phyloP scores from a whole-genome alignment of 495 filamentous ascomycete genomes.

The Cercophora scortea region DNA sequence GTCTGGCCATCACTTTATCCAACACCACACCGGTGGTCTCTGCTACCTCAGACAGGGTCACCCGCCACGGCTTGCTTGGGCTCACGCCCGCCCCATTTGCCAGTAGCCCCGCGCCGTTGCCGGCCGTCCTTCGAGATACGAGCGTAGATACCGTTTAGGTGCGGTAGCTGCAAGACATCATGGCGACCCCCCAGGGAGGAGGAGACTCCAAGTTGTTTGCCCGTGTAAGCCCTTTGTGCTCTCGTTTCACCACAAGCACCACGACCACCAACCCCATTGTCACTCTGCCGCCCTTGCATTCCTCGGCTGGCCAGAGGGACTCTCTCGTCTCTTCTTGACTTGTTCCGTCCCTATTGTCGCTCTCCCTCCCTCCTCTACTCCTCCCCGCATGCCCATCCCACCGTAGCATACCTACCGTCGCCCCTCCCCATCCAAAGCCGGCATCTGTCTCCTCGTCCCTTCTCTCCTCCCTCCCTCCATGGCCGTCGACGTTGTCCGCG shows the following conservation, averaged over 20 bases:
- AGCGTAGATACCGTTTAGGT: too few relatives aligned
- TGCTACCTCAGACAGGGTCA: too few relatives aligned
- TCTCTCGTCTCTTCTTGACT: neutral
- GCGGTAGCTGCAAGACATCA: constrained; percentile 28
- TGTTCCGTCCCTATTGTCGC: constrained; percentile 1
- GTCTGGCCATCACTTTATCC: too few relatives aligned
- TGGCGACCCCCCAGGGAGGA: constrained; percentile 64
- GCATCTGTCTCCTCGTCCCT: neutral
- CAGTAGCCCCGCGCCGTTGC: too few relatives aligned
- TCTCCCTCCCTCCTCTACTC: neutral
- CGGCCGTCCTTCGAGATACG: too few relatives aligned
- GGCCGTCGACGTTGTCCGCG: neutral
- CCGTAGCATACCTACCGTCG: too few relatives aligned
- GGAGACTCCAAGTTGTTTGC: constrained; percentile 99
- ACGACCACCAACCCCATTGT: neutral
- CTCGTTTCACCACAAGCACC: too few relatives aligned
- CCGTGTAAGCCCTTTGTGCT: constrained; percentile 94
- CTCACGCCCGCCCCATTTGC: neutral
- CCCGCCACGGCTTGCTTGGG: too few relatives aligned
- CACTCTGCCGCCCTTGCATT: neutral
- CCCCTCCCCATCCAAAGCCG: too few relatives aligned
- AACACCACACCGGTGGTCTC: too few relatives aligned
- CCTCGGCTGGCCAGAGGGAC: too few relatives aligned
- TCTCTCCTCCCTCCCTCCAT: constrained; percentile 6
- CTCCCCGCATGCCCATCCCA: too few relatives aligned